phyloP scores from a whole-genome alignment of 2,329 filamentous ascomycete genomes.

The Sphaceloma murrayae region DNA sequence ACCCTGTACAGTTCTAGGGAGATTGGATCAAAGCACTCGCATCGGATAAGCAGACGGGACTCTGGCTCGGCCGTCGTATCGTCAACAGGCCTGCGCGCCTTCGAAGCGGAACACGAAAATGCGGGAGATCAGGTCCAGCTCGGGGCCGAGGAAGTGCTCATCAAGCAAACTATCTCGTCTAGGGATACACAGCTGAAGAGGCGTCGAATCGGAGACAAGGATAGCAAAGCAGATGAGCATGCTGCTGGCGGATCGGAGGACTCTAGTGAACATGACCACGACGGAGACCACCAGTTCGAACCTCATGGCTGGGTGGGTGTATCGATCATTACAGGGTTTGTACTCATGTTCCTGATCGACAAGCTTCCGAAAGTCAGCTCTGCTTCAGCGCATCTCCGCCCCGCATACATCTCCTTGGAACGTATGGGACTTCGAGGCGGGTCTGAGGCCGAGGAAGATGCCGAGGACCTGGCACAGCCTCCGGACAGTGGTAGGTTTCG shows the following conservation, averaged over 20 bases:
- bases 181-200: neutral
- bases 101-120: too few relatives aligned
- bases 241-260: neutral
- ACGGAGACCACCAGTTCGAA: constrained; percentile 31
- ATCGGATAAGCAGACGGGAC: neutral
- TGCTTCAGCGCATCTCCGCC: constrained; percentile 48
- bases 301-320: constrained; percentile 75
- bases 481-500: constrained; percentile 20
- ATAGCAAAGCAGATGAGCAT: neutral
- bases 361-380: constrained; percentile 65
- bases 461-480: constrained; percentile 16
- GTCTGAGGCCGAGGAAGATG: constrained; percentile 17
- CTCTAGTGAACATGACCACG: neutral
- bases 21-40: constrained; percentile 30
- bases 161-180: too few relatives aligned
- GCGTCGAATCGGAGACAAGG: neutral
- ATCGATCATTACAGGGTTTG: constrained; percentile 77
- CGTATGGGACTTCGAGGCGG: constrained; percentile 19
- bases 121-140: too few relatives aligned
- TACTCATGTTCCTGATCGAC: constrained; percentile 95
- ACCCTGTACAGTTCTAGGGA: constrained; percentile 72
- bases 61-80: too few relatives aligned
- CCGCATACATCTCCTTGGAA: constrained; percentile 80
- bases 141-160: neutral
- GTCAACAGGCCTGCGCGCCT: too few relatives aligned